Conservation (phyloP, 345 rosid species). For the Camelina hispida region DNA sequence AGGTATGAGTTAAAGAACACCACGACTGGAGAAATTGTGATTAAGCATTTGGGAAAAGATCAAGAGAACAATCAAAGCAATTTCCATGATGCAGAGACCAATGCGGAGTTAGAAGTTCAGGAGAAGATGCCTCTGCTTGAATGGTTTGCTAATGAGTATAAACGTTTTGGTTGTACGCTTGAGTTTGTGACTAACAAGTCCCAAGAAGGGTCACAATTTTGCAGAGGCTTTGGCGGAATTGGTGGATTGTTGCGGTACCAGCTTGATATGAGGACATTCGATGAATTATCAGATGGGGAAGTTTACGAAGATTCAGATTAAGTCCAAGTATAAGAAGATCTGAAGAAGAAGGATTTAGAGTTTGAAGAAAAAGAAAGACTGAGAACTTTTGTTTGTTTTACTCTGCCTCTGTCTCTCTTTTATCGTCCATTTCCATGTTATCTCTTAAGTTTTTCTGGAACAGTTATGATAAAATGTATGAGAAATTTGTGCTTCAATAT, state of each 20-base stretch:
- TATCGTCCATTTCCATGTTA: conserved; percentile 8
- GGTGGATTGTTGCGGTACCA: conserved; percentile 93
- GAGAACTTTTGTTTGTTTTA: neutral
- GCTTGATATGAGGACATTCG: conserved; percentile 82
- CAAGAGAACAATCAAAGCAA: conserved; percentile 72
- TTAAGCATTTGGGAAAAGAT: conserved; percentile 77
- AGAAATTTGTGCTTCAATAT: conserved; percentile 14
- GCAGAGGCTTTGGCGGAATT: conserved; percentile 89
- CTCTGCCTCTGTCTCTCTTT: conserved; percentile 2
- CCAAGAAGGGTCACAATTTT: conserved; percentile 93
- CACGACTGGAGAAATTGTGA: conserved; percentile 58
- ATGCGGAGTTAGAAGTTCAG: conserved; percentile 71
- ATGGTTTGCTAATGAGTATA: conserved; percentile 94
- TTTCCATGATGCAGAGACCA: conserved; percentile 65
- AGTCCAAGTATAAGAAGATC: conserved; percentile 31
- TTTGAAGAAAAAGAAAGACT: neutral
- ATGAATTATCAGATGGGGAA: conserved; percentile 73
- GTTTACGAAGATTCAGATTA: conserved; percentile 77
- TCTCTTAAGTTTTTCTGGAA: conserved; percentile 15
- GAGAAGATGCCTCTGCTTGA: conserved; percentile 82
- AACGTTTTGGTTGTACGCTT: conserved; percentile 78
- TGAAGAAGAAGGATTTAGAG: conserved; percentile 24
- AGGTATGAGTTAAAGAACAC: conserved; percentile 70
- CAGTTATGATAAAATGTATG: neutral
- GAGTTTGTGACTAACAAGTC: conserved; percentile 91